phyloP scores from a whole-genome alignment of 2,329 filamentous ascomycete genomes.

The Fusarium subtropicale region DNA sequence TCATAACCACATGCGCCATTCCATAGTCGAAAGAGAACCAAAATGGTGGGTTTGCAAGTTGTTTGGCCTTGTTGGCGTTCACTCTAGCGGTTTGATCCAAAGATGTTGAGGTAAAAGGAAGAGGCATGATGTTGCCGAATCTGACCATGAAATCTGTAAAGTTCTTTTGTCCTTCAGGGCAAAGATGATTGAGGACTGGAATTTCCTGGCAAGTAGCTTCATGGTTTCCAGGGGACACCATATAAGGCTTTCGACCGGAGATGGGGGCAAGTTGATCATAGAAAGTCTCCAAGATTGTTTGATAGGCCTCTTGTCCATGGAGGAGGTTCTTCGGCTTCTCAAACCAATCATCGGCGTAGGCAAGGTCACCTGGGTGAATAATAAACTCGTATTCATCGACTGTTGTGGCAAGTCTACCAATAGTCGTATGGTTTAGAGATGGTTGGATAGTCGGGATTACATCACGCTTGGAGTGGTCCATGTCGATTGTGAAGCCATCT shows the following conservation, averaged over 20 bases:
- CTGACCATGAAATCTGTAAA: slow-evolving; percentile 33
- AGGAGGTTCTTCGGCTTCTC: slow-evolving; percentile 25
- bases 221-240: slow-evolving; percentile 28
- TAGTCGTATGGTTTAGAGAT: slow-evolving; percentile 27
- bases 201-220: slow-evolving; percentile 29
- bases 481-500: slow-evolving; percentile 27
- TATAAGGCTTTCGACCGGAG: slow-evolving; percentile 18
- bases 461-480: slow-evolving; percentile 23
- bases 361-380: slow-evolving; percentile 20
- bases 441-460: slow-evolving; percentile 18
- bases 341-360: slow-evolving; percentile 25
- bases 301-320: slow-evolving; percentile 19
- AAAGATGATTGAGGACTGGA: slow-evolving; percentile 16
- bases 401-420: slow-evolving; percentile 24
- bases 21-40: slow-evolving; percentile 46
- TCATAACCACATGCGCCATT: slow-evolving; percentile 47
- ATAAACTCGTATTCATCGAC: slow-evolving; percentile 26
- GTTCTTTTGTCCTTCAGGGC: slow-evolving; percentile 29
- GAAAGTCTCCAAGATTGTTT: slow-evolving; percentile 23
- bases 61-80: slow-evolving; percentile 31
- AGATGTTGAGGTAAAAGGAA: slow-evolving; percentile 15
- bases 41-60: slow-evolving; percentile 36
- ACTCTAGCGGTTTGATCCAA: slow-evolving; percentile 1
- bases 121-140: slow-evolving; percentile 13
- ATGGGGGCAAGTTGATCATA: slow-evolving; percentile 25